Conservation (phyloP, 768 basidiomycete genomes). For the Leccinum subgranulosum region DNA sequence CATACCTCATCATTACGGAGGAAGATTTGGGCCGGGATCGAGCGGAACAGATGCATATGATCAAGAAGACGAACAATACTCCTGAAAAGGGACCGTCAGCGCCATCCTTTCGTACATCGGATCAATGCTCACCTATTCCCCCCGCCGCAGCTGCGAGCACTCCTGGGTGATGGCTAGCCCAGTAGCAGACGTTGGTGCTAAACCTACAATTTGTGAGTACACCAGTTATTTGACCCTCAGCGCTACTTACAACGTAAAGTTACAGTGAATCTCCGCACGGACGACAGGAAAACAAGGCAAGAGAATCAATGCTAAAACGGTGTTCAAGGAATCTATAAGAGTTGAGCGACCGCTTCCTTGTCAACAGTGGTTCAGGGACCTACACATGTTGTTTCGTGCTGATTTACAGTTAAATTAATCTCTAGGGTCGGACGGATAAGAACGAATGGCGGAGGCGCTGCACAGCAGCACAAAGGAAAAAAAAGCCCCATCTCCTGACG, state of each 20-base stretch:
- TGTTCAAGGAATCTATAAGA: conserved; percentile 1
- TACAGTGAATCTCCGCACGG: conserved; percentile 10
- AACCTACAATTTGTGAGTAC: background rate
- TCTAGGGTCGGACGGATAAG: background rate
- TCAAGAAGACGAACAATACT: conserved; percentile 2
- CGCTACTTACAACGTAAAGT: conserved; percentile 1
- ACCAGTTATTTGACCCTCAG: background rate
- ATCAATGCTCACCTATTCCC: conserved; percentile 3
- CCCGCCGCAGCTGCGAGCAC: background rate
- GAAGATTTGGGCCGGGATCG: background rate
- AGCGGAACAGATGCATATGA: background rate
- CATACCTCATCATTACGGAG: background rate
- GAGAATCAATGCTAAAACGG: background rate
- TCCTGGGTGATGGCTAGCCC: background rate
- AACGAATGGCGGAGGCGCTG: conserved; percentile 7
- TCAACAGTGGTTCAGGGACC: background rate
- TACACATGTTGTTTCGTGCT: conserved; percentile 9
- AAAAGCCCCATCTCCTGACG: background rate
- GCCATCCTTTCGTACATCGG: background rate
- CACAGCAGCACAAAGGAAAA: conserved; percentile 11
- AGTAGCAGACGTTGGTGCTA: conserved; percentile 8
- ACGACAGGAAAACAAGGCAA: conserved; percentile 11
- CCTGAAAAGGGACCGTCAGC: conserved; percentile 2
- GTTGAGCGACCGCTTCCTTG: background rate
- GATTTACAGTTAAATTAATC: conserved; percentile 1